Base-by-base conservation (phyloP, 139 green algal genomes). In the Diplosphaera chodatii region DNA sequence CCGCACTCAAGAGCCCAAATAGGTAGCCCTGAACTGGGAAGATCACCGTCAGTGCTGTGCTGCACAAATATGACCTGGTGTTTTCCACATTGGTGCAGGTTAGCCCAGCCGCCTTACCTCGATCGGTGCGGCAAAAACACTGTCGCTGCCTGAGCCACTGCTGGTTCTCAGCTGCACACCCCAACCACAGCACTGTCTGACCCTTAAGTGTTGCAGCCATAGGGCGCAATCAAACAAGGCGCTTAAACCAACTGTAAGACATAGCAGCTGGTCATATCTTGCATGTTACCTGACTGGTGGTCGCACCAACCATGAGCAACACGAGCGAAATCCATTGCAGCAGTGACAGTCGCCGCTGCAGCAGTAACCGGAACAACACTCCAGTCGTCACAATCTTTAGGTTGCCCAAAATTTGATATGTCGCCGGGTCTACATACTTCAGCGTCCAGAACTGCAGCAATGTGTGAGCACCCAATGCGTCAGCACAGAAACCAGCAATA, bases 371-470 rank as follows among this genome's bases (percentile, higher is more conserved):
- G 65, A 89, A 80, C 32, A 91, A 67, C 27, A 89, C 33, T 13
- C 85, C 85, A 1, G 85, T 91, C 32, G 79, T 86, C 27, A 91
- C 70, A 23, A 91, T 91, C 66, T 91, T 91, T 21, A 91, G 74
- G 73, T 91, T 91, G 69, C 85, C 79, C 41, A 91, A 72, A 63
- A 91, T 90, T 73, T 91, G 85, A 68, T 85, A 91, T 18, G 84
- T 89, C 28, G 82, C 72, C 0, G 85, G 72, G 76, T 90, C 80
- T 37, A 91, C 72, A 29, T 83, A 85, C 32, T 71, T 66, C 34
- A 91, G 67, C 21, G 80, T 82, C 62, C 77, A 65, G 32, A 91
- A 91, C 75, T 84, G 78, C 56, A 63, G 30, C n/a, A n/a, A n/a
- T n/a, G n/a, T n/a, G n/a, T n/a, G n/a, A n/a, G n/a, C n/a, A n/a